Evolutionary conservation across 148 eudicot genomes (phyloP).

Genomic region (Suaeda aralocaspica): DNA sequence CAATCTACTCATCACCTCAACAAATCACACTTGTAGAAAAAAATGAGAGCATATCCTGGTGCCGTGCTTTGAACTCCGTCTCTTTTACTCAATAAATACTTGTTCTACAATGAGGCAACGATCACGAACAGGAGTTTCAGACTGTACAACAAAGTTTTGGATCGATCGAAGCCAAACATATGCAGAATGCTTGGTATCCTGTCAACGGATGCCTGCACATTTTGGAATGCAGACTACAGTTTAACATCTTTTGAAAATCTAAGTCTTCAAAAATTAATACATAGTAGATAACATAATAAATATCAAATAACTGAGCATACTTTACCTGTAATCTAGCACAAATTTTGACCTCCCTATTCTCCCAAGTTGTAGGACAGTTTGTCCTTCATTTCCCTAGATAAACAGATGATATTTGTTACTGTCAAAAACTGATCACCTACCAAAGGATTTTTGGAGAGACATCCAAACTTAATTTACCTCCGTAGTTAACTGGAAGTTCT

Average conservation of each 20-base stretch:
- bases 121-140: slow-evolving; percentile 21
- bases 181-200: slow-evolving; percentile 91
- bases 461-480: slow-evolving; percentile 42
- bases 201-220: slow-evolving; percentile 77
- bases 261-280: neutral
- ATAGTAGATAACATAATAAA: neutral
- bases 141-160: slow-evolving; percentile 87
- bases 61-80: no score
- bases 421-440: neutral
- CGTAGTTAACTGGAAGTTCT: slow-evolving; percentile 80
- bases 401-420: neutral
- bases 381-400: slow-evolving; percentile 67
- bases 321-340: slow-evolving; percentile 85
- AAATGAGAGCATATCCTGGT: no score
- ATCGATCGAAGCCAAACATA: slow-evolving; percentile 86
- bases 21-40: neutral
- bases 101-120: neutral
- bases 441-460: neutral
- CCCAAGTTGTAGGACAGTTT: slow-evolving; percentile 77
- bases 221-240: neutral
- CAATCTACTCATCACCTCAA: neutral
- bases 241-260: no score
- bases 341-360: slow-evolving; percentile 64
- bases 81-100: neutral
- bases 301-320: neutral